Evolutionary conservation across 2,329 filamentous ascomycete species (phyloP), one percentile per base, ranked within the genome.

Genomic region (Exophiala sideris): DNA sequence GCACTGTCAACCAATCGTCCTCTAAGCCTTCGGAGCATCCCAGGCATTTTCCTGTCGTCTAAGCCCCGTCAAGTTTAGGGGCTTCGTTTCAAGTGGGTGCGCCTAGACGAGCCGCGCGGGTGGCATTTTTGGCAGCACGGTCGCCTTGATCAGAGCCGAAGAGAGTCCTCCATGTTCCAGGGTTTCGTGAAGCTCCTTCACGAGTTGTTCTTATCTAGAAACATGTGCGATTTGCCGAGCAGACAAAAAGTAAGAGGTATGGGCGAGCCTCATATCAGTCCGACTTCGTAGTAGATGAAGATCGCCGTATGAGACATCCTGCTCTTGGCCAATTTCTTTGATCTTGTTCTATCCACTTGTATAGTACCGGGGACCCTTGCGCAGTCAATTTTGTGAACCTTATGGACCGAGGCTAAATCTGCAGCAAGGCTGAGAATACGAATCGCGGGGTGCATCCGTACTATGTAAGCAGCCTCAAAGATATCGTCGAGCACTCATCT

Each of bases 401-500:
- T 29, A 20, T 44, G 9, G 29, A 44, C 41, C 20, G 41, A 44
- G 41, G 41, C 20, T 16, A 18, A 20, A 18, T 16, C 24, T 14
- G 36, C n/a, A 9, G 16, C 40, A 42, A 42, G 40, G 40, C 40
- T 42, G 40, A 42, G 40, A 42, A 42, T 21, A 42, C 40, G 40
- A 42, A 29, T 29, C 24, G 24, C 24, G 24, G 24, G 24, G 24
- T 29, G 24, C 24, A 29, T 29, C 24, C 24, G 7, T 29, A 8
- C 24, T 29, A 29, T 29, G 24, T 29, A 29, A 29, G 24, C 24
- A 29, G 24, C 24, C 24, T 29, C 24, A 5, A 29, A 8, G 7
- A 5, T 29, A 29, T 8, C 24, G 1, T 29, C 7, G 7, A 29
- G 2, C 24, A 4, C 4, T 29, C 24, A 2, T 29, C 24, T 29